A percentile compares a stretch with the other conserved stretches of the same genome.
phyloP scores from a whole-genome alignment of 2,329 filamentous ascomycete genomes.

The Plectosphaerella sp. region DNA sequence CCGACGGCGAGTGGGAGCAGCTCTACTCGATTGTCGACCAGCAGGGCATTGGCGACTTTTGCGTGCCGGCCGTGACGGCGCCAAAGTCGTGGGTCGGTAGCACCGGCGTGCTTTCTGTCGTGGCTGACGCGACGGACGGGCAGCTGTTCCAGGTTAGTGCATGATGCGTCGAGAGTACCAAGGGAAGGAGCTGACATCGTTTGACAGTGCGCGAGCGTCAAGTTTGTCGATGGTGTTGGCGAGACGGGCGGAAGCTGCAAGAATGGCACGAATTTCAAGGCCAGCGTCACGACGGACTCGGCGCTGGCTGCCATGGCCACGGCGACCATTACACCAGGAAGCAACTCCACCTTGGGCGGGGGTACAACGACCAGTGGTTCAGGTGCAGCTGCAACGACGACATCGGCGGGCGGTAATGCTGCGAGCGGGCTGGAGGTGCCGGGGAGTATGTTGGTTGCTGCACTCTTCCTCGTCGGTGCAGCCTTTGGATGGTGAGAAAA shows the following conservation, averaged over 20 bases:
- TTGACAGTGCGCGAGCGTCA: not conserved
- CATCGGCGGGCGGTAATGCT: not conserved
- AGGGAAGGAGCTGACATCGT: not conserved
- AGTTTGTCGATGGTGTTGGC: not conserved
- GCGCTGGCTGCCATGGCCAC: not conserved
- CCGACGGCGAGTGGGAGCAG: constrained; percentile 47
- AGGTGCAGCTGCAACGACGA: not conserved
- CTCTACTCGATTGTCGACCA: constrained; percentile 50
- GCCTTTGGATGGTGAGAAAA: not conserved
- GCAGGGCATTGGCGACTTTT: constrained; percentile 50
- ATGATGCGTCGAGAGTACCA: not conserved
- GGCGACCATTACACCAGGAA: not conserved
- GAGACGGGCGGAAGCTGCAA: not conserved
- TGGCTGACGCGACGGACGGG: constrained; percentile 50
- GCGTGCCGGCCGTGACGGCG: constrained; percentile 42
- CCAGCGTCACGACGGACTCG: not conserved
- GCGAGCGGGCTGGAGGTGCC: not conserved
- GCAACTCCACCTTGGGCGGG: not conserved
- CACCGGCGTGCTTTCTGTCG: constrained; percentile 50
- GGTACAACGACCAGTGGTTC: not conserved
- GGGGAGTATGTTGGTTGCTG: not conserved
- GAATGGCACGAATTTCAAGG: not conserved
- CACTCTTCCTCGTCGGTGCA: not conserved
- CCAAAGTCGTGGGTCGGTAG: constrained; percentile 48
- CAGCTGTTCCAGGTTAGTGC: constrained; percentile 50